phyloP scores from a whole-genome alignment of 768 basidiomycete genomes.

The Multifurca ochricompacta region DNA sequence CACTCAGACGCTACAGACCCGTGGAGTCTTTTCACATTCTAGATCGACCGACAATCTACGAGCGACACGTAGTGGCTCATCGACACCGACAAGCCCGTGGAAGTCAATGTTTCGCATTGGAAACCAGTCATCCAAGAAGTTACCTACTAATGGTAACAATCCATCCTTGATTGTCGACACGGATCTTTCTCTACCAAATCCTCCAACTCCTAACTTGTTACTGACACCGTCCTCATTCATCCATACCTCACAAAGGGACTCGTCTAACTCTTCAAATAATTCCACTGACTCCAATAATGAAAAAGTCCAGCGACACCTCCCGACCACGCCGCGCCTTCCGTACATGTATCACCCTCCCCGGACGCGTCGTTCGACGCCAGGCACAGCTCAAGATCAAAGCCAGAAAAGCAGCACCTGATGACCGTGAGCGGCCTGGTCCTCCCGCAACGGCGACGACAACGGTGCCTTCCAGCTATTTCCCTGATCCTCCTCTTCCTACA shows the following conservation, averaged over 20 bases:
- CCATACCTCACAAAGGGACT: constrained; percentile 55
- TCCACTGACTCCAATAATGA: constrained; percentile 61
- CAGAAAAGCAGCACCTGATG: constrained; percentile 27
- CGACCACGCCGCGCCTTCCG: constrained; percentile 20
- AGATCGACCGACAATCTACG: constrained; percentile 21
- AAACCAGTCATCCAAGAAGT: constrained; percentile 56
- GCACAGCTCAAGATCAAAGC: constrained; percentile 24
- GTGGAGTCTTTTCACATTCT: constrained; percentile 16
- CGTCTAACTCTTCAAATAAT: constrained; percentile 71
- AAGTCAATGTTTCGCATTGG: constrained; percentile 69
- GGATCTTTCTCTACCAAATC: constrained; percentile 30
- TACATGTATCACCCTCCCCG: constrained; percentile 21
- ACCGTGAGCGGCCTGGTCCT: constrained; percentile 29
- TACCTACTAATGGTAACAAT: constrained; percentile 28
- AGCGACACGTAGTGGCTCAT: constrained; percentile 8
- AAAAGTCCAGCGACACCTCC: constrained; percentile 22
- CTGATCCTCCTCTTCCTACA: constrained; percentile 27
- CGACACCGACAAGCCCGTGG: constrained; percentile 38
- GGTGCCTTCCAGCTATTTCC: constrained; percentile 43
- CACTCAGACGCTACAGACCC: constrained; percentile 3
- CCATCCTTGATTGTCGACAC: constrained; percentile 51
- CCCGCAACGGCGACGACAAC: constrained; percentile 34
- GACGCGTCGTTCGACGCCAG: constrained; percentile 18
- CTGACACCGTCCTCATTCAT: constrained; percentile 48
- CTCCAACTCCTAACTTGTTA: constrained; percentile 40